Evolutionary conservation across 108 stramenopile species (phyloP), one percentile per base, ranked within the genome.

Genomic region (Cyclostephanos tholiformis): DNA sequence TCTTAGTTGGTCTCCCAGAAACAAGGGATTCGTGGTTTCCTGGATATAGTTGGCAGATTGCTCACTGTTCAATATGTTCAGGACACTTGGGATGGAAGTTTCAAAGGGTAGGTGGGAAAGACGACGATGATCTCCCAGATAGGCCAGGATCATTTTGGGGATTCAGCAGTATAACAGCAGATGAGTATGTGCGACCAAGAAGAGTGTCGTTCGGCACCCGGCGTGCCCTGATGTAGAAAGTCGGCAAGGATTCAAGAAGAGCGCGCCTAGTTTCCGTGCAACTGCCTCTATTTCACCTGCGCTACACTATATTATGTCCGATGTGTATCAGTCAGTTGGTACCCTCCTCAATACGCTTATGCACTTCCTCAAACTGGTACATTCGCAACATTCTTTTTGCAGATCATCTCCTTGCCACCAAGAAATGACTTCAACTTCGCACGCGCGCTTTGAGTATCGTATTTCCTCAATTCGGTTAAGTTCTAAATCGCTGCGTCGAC

Each of bases 61-160:
- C 87, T 8, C 72, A 80, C 53, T 95, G 94, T 51, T 27, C 51
- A 10, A 52, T 65, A 6, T 95, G 94, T 65, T 65, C 41, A n/a
- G 65, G 72, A 14, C 79, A 88, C 52, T 62, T 95, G n/a, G 94
- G 94, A 46, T 95, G 94, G 94, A 92, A 88, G 72, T 95, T 95
- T 76, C 58, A 67, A 52, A 69, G 57, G 49, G 78, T 83, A 43
- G 41, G 20, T 56, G 76, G 66, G 57, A 22, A 48, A 59, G 17
- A 48, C 5, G 49, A 51, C 17, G 46, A 51, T 12, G 71, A 71
- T 48, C 71, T 46, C 16, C 44, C 64, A 11, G 71, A 71, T 25
- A 63, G 64, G 8, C 65, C 71, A 20, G 14, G 29, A 0, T 19
- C 29, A 13, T 71, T 71, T 64, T 71, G 64, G 64, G 71, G 71